These are phyloP conservation scores for Geotrichum fermentans DNA, from an alignment of 1,139 yeast genomes.

Conservation along the genomic window DNA sequence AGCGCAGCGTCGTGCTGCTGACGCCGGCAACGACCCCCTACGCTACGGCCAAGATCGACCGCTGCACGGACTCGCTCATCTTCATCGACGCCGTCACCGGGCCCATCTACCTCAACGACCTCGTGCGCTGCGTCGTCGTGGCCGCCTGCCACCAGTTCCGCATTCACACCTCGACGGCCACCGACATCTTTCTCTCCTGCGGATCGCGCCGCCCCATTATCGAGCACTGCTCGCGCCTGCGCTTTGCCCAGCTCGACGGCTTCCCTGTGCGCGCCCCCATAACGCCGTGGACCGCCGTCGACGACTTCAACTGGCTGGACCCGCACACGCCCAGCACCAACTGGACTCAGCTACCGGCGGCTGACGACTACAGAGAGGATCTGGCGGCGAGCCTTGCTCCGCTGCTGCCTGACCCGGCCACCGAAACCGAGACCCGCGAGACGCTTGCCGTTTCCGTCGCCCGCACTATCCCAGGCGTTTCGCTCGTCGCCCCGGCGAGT, in stretches of 20 bases:
- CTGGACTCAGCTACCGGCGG: conserved; percentile 6
- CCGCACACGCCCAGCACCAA: conserved; percentile 10
- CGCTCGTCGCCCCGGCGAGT: no score
- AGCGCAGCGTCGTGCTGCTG: not conserved
- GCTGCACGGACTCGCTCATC: conserved; percentile 6
- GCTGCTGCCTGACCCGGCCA: not conserved
- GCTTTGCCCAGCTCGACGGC: conserved; percentile 11
- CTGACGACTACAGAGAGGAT: not conserved
- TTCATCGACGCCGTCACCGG: conserved; percentile 12
- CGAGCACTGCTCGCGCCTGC: conserved; percentile 14
- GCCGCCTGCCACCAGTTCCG: conserved; percentile 19
- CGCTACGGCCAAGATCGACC: conserved; percentile 13
- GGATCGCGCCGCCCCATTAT: conserved; percentile 18
- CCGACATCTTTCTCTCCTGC: conserved; percentile 11
- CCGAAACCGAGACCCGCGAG: not conserved
- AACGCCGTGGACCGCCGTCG: conserved; percentile 14
- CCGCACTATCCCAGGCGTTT: not conserved
- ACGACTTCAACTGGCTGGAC: conserved; percentile 21
- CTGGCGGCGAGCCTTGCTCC: not conserved
- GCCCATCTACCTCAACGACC: conserved; percentile 15
- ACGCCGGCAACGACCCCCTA: not conserved
- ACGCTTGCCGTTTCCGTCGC: not conserved
- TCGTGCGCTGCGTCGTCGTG: conserved; percentile 5
- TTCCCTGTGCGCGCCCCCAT: not conserved
- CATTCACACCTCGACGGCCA: conserved; percentile 14